These are phyloP conservation scores for Corymbia calophylla DNA, from an alignment of 441 rosid species.

Conservation along the genomic window DNA sequence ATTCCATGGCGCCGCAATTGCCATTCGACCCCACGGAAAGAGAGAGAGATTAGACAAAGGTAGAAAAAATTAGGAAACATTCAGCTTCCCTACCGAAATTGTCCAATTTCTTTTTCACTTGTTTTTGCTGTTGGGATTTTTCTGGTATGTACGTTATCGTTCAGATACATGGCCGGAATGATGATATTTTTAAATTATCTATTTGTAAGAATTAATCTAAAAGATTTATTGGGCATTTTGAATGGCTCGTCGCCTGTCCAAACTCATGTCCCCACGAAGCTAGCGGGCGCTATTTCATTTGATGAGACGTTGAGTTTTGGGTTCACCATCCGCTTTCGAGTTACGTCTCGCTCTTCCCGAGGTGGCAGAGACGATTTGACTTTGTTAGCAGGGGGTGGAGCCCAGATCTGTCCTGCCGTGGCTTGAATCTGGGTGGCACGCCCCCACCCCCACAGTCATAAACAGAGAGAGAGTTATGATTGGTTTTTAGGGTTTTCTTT, in stretches of 20 bases:
- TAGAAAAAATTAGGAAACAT: neutral
- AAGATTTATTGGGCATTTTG: neutral
- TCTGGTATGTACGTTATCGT: neutral
- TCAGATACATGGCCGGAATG: neutral
- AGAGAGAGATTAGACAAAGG: neutral
- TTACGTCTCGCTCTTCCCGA: neutral
- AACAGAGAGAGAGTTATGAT: neutral
- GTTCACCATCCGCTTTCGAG: neutral
- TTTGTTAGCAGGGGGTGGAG: neutral
- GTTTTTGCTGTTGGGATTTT: neutral
- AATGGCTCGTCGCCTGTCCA: neutral
- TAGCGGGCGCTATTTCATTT: neutral
- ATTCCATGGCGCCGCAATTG: neutral
- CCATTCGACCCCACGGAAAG: neutral
- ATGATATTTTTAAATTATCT: neutral
- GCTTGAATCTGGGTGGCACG: neutral
- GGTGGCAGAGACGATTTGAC: neutral
- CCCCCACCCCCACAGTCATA: neutral
- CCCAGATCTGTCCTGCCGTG: neutral
- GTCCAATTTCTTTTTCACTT: neutral
- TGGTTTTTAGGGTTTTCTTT: neutral
- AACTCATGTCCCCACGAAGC: neutral
- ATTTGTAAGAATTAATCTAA: neutral
- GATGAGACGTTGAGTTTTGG: neutral
- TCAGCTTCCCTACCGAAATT: neutral